Evolutionary conservation across 768 basidiomycete genomes (phyloP).

Genomic region (Boletus speciosus): DNA sequence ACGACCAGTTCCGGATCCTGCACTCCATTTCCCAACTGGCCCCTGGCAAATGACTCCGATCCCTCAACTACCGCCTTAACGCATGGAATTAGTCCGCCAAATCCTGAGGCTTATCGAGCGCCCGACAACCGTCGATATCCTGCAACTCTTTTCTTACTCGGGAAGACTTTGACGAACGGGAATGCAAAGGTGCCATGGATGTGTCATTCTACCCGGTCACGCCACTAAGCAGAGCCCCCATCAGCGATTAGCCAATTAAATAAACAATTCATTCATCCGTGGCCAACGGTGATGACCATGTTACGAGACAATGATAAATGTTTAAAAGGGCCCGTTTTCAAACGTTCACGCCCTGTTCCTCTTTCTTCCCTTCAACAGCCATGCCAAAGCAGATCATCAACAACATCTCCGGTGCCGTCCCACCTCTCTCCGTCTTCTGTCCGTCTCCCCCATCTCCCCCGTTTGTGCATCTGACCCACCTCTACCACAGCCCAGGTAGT

Average conservation of each 20-base stretch:
- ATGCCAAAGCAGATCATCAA: slow-evolving; percentile 32
- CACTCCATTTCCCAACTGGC: too few relatives aligned
- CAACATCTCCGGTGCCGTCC: slow-evolving; percentile 28
- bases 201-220: too few relatives aligned
- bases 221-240: too few relatives aligned
- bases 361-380: not conserved
- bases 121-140: slow-evolving; percentile 24
- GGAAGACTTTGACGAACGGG: slow-evolving; percentile 28
- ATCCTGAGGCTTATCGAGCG: slow-evolving; percentile 48
- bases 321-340: not conserved
- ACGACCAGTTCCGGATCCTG: too few relatives aligned
- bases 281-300: not conserved
- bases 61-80: too few relatives aligned
- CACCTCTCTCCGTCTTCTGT: slow-evolving; percentile 37
- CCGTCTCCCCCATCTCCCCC: not conserved
- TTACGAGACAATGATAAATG: not conserved
- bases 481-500: slow-evolving; percentile 33
- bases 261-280: too few relatives aligned
- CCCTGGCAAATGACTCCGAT: too few relatives aligned
- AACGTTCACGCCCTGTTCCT: not conserved
- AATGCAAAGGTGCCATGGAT: too few relatives aligned
- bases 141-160: slow-evolving; percentile 31
- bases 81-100: slow-evolving; percentile 40
- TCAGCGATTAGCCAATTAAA: too few relatives aligned
- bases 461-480: not conserved